Evolutionary conservation across 331 rosid species (phyloP).

Genomic region (Phaseolus coccineus): DNA sequence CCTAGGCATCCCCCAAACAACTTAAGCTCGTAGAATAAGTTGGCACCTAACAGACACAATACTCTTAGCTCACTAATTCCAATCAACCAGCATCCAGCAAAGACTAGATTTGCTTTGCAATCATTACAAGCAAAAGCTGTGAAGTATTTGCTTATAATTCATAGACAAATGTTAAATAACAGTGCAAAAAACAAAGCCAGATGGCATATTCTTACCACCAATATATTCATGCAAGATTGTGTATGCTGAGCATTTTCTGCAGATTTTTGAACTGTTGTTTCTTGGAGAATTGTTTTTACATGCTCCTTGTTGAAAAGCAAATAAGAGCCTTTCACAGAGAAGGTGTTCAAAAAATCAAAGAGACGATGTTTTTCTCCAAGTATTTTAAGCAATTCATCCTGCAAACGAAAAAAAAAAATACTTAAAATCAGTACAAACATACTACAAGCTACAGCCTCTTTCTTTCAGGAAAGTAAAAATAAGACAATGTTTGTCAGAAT

Average conservation of each 20-base stretch:
- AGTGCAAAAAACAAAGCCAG: constrained; percentile 22
- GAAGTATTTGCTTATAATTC: constrained; percentile 23
- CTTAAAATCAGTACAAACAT: constrained; percentile 38
- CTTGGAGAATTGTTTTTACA: constrained; percentile 77
- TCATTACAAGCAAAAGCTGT: constrained; percentile 22
- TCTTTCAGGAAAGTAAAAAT: constrained; percentile 5
- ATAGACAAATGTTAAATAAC: constrained; percentile 23
- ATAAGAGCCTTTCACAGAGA: constrained; percentile 87
- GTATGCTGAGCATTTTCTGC: constrained; percentile 55
- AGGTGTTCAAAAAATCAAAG: constrained; percentile 72
- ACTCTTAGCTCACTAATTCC: constrained; percentile 20
- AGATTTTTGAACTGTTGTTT: constrained; percentile 64
- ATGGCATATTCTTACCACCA: constrained; percentile 73
- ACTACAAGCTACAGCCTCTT: constrained; percentile 35
- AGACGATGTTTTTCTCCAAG: constrained; percentile 93
- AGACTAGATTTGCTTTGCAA: constrained; percentile 17
- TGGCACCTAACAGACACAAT: constrained; percentile 10
- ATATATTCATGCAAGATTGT: constrained; percentile 74
- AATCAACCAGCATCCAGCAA: constrained; percentile 38
- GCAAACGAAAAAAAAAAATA: constrained; percentile 41
- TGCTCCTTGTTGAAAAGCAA: constrained; percentile 95
- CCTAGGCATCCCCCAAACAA: constrained; percentile 10
- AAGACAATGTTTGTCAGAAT: background rate
- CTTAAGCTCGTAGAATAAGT: constrained; percentile 7
- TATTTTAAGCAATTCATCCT: constrained; percentile 90